These are phyloP conservation scores for Flaveria trinervia DNA, from an alignment of 129 eudicot genomes.

Conservation along the genomic window DNA sequence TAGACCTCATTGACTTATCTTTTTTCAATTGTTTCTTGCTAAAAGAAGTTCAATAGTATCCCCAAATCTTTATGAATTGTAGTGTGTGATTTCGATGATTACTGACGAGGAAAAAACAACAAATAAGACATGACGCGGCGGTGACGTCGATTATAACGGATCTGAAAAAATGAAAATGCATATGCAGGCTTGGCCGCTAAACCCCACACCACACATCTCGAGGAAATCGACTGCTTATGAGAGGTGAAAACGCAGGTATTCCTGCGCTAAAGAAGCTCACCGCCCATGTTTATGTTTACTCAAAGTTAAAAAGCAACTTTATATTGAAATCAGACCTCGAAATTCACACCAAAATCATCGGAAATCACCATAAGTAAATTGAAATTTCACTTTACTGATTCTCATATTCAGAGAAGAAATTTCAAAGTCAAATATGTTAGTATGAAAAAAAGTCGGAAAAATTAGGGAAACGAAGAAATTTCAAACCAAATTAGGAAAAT, in stretches of 20 bases:
- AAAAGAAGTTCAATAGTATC: slow-evolving; percentile 13
- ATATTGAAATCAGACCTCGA: slow-evolving; percentile 29
- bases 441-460: background rate
- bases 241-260: slow-evolving; percentile 2
- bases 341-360: slow-evolving; percentile 25
- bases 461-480: background rate
- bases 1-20: no score
- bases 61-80: slow-evolving; percentile 5
- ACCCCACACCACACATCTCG: slow-evolving; percentile 28
- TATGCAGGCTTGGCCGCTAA: slow-evolving; percentile 30
- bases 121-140: slow-evolving; percentile 28
- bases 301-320: slow-evolving; percentile 26
- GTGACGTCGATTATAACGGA: slow-evolving; percentile 40
- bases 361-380: slow-evolving; percentile 27
- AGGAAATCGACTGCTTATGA: slow-evolving; percentile 9
- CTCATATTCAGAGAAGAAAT: no score
- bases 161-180: slow-evolving; percentile 29
- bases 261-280: slow-evolving; percentile 31
- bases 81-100: background rate
- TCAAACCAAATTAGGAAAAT: background rate
- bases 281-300: slow-evolving; percentile 3
- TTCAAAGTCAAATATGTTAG: background rate
- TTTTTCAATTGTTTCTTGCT: background rate
- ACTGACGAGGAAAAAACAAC: background rate
- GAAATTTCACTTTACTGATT: no score